These are phyloP conservation scores for Thinopyrum elongatum DNA, from an alignment of 176 grass and related monocot species.

Conservation along the genomic window DNA sequence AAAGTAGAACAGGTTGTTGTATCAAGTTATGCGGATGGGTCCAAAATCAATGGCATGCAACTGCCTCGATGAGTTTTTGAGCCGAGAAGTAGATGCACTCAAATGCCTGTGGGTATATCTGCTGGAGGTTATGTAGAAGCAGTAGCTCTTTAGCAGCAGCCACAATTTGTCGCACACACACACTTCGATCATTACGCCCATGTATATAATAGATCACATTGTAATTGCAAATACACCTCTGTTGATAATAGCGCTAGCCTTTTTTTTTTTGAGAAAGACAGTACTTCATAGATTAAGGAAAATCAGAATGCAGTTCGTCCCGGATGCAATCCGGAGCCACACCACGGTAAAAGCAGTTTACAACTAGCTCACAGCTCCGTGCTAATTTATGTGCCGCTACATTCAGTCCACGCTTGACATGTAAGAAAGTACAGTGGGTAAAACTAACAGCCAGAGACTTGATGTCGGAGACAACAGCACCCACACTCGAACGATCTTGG, in stretches of 20 bases:
- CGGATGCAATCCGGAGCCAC: too few relatives aligned
- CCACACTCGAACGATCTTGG: too few relatives aligned
- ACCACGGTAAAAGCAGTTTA: too few relatives aligned
- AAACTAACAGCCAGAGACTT: too few relatives aligned
- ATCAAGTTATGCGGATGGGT: not conserved
- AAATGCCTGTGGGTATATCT: not conserved
- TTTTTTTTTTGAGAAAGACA: too few relatives aligned
- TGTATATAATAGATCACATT: constrained; percentile 15
- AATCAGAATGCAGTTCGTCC: too few relatives aligned
- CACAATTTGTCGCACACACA: not conserved
- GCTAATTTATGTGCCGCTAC: too few relatives aligned
- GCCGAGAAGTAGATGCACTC: not conserved
- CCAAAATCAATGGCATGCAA: not conserved
- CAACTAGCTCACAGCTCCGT: too few relatives aligned
- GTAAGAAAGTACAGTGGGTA: too few relatives aligned
- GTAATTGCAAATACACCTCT: not conserved
- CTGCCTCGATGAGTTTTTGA: constrained; percentile 15
- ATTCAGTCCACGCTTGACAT: too few relatives aligned
- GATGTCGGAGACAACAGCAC: too few relatives aligned
- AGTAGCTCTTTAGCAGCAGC: not conserved
- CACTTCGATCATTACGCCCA: not conserved
- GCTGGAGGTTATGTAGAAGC: not conserved
- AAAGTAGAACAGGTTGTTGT: constrained; percentile 24
- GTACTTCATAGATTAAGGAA: too few relatives aligned
- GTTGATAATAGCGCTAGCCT: not conserved